Evolutionary conservation across 176 grass and related monocot genomes (phyloP).

Genomic region (Cocos nucifera): DNA sequence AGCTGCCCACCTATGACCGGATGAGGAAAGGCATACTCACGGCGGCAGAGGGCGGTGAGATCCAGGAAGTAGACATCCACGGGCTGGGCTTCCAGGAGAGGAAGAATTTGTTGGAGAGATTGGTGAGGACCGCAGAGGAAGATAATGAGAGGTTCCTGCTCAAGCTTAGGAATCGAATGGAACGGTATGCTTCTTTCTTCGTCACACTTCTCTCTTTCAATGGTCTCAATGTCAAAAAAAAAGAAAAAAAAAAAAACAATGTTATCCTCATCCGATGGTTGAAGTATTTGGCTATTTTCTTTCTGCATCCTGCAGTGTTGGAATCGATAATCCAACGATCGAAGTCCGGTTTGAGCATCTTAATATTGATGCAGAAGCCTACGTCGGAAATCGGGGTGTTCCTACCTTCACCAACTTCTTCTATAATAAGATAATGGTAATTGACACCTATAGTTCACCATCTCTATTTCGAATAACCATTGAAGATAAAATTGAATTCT

Average conservation of each 20-base stretch:
- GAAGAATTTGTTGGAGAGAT: constrained; percentile 42
- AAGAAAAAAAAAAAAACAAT: too few species aligned
- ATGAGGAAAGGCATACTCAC: constrained; percentile 42
- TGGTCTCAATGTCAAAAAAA: too few species aligned
- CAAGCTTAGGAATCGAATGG: constrained; percentile 54
- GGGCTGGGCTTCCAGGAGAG: constrained; percentile 33
- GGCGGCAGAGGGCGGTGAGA: constrained; percentile 43
- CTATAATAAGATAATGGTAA: constrained; percentile 51
- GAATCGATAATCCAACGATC: constrained; percentile 54
- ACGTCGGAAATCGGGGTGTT: constrained; percentile 56
- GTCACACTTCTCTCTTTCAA: too few species aligned
- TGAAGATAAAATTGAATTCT: too few species aligned
- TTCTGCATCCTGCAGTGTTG: constrained; percentile 25
- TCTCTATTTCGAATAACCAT: too few species aligned
- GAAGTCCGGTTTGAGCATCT: constrained; percentile 65
- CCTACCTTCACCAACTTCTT: constrained; percentile 48
- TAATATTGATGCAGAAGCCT: constrained; percentile 42
- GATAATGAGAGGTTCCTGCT: constrained; percentile 45
- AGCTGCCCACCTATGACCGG: constrained; percentile 57
- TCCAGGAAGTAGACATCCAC: constrained; percentile 43
- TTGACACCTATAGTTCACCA: too few species aligned
- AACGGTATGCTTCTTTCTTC: constrained; percentile 18
- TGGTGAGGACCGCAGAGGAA: constrained; percentile 26
- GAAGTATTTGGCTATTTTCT: not conserved
- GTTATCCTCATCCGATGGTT: too few species aligned